Base-by-base conservation (phyloP, 345 rosid species). In the Geranium brycei region DNA sequence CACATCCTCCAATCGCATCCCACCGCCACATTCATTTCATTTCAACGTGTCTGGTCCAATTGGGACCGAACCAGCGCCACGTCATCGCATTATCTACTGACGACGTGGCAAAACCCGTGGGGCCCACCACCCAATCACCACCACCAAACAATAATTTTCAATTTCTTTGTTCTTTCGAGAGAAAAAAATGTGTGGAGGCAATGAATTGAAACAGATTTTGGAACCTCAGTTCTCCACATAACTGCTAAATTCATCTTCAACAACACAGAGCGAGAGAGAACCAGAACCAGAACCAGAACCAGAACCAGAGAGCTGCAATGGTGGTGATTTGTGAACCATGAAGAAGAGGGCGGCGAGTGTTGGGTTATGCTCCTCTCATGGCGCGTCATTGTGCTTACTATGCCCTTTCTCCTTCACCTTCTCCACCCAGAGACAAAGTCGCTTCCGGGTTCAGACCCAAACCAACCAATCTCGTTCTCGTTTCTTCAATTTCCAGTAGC, bases 281-380 rank as follows among this genome's bases (percentile, higher is more conserved):
- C 7, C 19, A 19, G 18, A 57, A 23, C 28, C 28, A 23, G 28
- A 23, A n/a, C n/a, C n/a, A n/a, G n/a, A n/a, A 2, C 6, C 4
- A 32, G 38, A 32, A 40, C 40, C 62, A 64, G 18, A 41, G 31
- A 51, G 31, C 19, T 19, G 62, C 17, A 75, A 77, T 72, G 67
- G 85, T 77, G 85, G 76, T 31, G 72, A 65, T 53, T 31, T 72
- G 63, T 71, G 78, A 70, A 75, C 64, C 68, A 75, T 71, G 82
- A 80, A 73, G 66, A 66, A 35, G 41, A 35, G 72, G 18, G 63
- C 66, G 68, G 60, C 56, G 62, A 69, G 14, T 11, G 40, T 30
- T 35, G 58, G 64, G 82, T 77, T 79, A 73, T 78, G 87, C 74
- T 64, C 71, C 67, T 80, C 64, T 77, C 91, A 91, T 91, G 98